phyloP scores from a whole-genome alignment of 352 stramenopile genomes.

The Phytophthora citrophthora region DNA sequence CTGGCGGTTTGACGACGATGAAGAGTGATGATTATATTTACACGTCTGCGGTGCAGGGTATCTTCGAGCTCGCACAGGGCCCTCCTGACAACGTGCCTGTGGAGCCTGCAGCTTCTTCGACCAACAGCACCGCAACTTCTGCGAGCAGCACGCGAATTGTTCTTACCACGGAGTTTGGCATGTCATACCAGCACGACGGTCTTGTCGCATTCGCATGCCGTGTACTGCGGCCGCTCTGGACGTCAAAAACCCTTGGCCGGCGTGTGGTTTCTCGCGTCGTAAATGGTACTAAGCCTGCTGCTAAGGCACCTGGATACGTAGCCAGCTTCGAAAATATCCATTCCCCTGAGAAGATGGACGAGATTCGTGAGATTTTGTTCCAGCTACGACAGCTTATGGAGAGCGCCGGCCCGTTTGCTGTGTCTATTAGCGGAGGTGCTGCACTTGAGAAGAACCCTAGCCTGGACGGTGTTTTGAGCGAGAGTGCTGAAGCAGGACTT shows the following conservation, averaged over 20 bases:
- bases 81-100: slow-evolving; percentile 43
- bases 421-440: slow-evolving; percentile 74
- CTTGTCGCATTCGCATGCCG: slow-evolving; percentile 82
- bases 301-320: slow-evolving; percentile 25
- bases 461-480: slow-evolving; percentile 44
- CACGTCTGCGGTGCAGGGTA: slow-evolving; percentile 74
- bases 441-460: slow-evolving; percentile 61
- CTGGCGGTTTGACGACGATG: slow-evolving; percentile 33
- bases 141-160: slow-evolving; percentile 73
- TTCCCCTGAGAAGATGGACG: slow-evolving; percentile 62
- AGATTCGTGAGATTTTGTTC: slow-evolving; percentile 84
- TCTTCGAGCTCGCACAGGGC: slow-evolving; percentile 84
- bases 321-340: slow-evolving; percentile 52
- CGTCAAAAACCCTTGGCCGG: slow-evolving; percentile 59
- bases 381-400: slow-evolving; percentile 86
- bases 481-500: slow-evolving; percentile 49
- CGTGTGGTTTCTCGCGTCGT: slow-evolving; percentile 38
- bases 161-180: slow-evolving; percentile 84
- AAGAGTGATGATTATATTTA: slow-evolving; percentile 87
- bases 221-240: slow-evolving; percentile 83
- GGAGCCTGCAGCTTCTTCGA: slow-evolving; percentile 27
- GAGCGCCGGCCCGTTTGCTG: slow-evolving; percentile 70
- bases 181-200: slow-evolving; percentile 89
- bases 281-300: slow-evolving; percentile 27
- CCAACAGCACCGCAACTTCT: slow-evolving; percentile 33